Evolutionary conservation across 169 alveolate species (phyloP), one percentile per base, ranked within the genome.

Genomic region (Prorocentrum cordatum): DNA sequence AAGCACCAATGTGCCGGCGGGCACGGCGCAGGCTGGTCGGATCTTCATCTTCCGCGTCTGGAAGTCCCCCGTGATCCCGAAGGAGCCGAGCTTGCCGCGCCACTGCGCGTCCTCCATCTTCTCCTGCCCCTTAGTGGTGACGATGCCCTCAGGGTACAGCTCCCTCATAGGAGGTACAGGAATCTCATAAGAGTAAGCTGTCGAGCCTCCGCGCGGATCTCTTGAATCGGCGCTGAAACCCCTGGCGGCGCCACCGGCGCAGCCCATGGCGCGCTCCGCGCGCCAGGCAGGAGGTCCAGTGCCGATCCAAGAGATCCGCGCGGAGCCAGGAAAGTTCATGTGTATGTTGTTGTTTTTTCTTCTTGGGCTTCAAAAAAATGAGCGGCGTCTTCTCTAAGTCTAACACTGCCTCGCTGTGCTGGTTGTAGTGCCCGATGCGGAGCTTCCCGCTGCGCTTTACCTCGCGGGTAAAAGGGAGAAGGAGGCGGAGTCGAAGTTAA

Each of bases 331-430:
- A n/a, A n/a, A n/a, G n/a, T n/a, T n/a, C n/a, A n/a, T n/a, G n/a
- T n/a, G n/a, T n/a, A n/a, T n/a, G n/a, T n/a, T n/a, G n/a, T n/a
- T n/a, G n/a, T n/a, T n/a, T n/a, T n/a, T n/a, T n/a, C n/a, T n/a
- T n/a, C n/a, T n/a, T n/a, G n/a, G n/a, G n/a, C n/a, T n/a, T n/a
- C n/a, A n/a, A n/a, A 91, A 97, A 93, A 88, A 96, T 96, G 92
- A 96, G 98, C 31, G 97, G 95, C 10, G 99, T 96, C 61, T 97
- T 96, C 83, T 96, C 95, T 39, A 97, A 93, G 93, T 97, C 98
- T 42, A 97, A 94, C 68, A 94, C 93, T 36, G 96, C 99, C 39
- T 96, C 95, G 87, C 96, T 98, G 95, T 97, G 98, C 94, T 97
- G 98, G 67, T 96, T 96, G 94, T 96, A 97, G 91, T 95, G 95